Base-by-base conservation (phyloP, 352 stramenopile genomes). In the Phytopythium vexans region DNA sequence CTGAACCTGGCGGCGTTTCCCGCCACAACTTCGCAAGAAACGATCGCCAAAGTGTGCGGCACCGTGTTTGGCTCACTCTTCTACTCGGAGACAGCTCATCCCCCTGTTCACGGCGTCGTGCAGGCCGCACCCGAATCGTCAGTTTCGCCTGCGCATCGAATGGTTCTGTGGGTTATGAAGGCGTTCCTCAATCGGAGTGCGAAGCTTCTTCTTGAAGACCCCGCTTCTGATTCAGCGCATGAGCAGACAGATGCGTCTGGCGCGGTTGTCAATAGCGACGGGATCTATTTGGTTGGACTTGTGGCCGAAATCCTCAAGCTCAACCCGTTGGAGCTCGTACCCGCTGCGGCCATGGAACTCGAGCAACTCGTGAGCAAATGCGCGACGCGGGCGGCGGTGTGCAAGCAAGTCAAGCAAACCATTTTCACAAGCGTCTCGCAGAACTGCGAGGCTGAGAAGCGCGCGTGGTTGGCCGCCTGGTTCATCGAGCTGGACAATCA, bases 291-390 rank as follows among this genome's bases (percentile, higher is more conserved):
- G 6, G 63, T 70, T 2, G 70, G 71, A 1, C 49, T 88, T 44
- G 58, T 86, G 35, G 71, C 82, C 52, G 77, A 88, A 32, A 55
- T 85, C n/a, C 59, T 79, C 51, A 88, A 88, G 52, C 82, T 88
- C 60, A 54, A 61, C 4, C 77, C 74, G 5, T 49, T 86, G n/a
- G 58, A 66, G n/a, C 46, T 83, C 14, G 49, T 86, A 9, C 49
- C 64, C 16, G 49, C 41, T 9, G 47, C 57, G 1, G 68, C 77
- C 10, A 73, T 72, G 49, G 77, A 86, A 43, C 45, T 66, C 5
- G 77, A 88, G 37, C 49, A 45, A 3, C 56, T 88, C 2, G 51
- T 84, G 15, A 50, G 45, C 15, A 45, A 66, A 34, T 46, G 37
- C 46, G 49, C 43, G 62, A 51, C 55, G 62, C 52, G 16, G 40